Evolutionary conservation across 1,284 basidiomycete genomes (phyloP), one percentile per base, ranked within the genome.

Genomic region (Anthracocystis walkeri): DNA sequence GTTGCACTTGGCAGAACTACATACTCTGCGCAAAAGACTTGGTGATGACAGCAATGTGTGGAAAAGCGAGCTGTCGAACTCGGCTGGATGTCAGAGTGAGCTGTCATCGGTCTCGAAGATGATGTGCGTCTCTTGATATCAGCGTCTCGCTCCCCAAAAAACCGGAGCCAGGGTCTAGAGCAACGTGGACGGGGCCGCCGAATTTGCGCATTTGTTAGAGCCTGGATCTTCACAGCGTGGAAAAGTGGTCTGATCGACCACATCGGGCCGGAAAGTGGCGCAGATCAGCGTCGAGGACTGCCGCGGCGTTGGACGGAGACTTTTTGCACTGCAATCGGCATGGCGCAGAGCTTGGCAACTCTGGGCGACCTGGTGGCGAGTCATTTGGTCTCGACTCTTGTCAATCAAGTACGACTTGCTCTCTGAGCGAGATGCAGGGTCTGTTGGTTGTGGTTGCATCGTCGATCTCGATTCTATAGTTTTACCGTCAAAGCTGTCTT

Each of bases 301-400:
- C 58, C 58, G 52, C 46, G 46, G 60, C 45, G 11, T 10, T 33
- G 29, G 11, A 44, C 41, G 42, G 20, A 59, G 41, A 59, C 25
- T 16, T 35, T 48, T 52, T 42, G 48, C 27, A 51, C 44, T 33
- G 33, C 46, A 29, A 29, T 45, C 55, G 61, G 61, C 61, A 64
- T 31, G 42, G 42, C 14, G 31, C 12, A 40, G 38, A 23, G 48
- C 55, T 64, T 64, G 61, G 61, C 61, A n/a, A 38, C 35, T 35
- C 18, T 14, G 16, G 21, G n/a, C 18, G 40, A 54, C 7, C 11
- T 10, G 44, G 44, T 48, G 44, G 29, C 46, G 44, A n/a, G 23
- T 54, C 25, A n/a, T 29, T 29, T 29, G 41, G 41, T 48, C 27
- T 48, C 16, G 27, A 48, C 16, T 10, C 27, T 23, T 29, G 45